Evolutionary conservation across 371 early-diverging fungal genomes (phyloP).

Genomic region (Furculomyces boomerangus): DNA sequence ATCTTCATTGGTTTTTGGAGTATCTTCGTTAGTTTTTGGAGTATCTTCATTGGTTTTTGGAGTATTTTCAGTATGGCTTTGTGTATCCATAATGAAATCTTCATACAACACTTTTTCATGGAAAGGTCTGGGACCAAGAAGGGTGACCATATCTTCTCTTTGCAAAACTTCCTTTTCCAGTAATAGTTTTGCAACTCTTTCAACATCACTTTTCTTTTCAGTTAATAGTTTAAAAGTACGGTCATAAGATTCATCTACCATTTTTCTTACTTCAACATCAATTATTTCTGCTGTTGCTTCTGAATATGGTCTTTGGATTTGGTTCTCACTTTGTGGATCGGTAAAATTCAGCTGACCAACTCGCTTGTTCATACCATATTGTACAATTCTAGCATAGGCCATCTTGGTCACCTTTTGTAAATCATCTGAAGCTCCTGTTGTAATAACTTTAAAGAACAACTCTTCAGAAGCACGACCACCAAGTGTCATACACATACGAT

Average conservation of each 20-base stretch:
- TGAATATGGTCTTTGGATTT: conserved; percentile 87
- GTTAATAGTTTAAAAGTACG: conserved; percentile 62
- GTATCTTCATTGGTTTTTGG: no score
- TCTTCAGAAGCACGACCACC: conserved; percentile 92
- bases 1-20: no score
- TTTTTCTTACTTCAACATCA: conserved; percentile 75
- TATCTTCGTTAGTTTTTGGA: no score
- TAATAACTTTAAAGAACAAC: conserved; percentile 79
- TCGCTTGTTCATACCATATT: conserved; percentile 86
- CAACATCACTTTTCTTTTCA: conserved; percentile 65
- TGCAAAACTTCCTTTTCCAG: conserved; percentile 92
- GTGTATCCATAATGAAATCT: conserved; percentile 26
- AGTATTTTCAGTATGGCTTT: not conserved
- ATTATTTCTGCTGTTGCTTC: conserved; percentile 89
- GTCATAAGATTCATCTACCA: conserved; percentile 66
- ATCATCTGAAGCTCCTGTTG: conserved; percentile 86
- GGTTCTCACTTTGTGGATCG: conserved; percentile 38
- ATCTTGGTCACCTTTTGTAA: conserved; percentile 92
- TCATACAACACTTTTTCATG: conserved; percentile 53
- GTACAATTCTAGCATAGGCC: conserved; percentile 87
- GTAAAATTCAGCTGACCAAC: conserved; percentile 75
- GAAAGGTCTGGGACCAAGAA: conserved; percentile 81
- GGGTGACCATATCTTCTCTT: conserved; percentile 81
- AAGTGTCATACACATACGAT: conserved; percentile 96
- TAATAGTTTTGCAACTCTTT: conserved; percentile 80